Evolutionary conservation across 2,329 filamentous ascomycete species (phyloP), one percentile per base, ranked within the genome.

Genomic region (Cercospora sojina): DNA sequence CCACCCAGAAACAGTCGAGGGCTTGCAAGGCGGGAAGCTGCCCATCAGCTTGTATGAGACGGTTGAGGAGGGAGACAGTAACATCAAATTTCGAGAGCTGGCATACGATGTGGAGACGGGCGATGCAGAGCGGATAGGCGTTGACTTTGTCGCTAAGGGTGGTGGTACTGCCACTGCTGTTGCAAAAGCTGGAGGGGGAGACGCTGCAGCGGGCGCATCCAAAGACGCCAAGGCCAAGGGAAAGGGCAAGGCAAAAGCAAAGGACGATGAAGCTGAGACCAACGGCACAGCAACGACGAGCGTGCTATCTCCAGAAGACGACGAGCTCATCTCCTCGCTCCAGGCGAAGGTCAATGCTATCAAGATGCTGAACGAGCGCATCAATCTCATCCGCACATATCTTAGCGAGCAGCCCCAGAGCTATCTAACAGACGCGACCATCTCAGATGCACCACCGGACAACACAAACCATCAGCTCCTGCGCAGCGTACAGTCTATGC

Each of bases 71-170:
- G 87, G 86, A n/a, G 89, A 91, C 49, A 88, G 86, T 68, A 86
- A 85, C 59, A 84, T 95, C 67, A 90, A 87, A 74, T 98, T 98
- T 79, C 87, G 90, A 67, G 90, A 96, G 75, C 80, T 98, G 9
- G 87, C 90, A 1, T 98, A 95, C 78, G 90, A 90, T 0, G 89
- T 98, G 1, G 95, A 98, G 80, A 97, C 93, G 0, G 92, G 92
- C 9, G 93, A 98, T 78, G 93, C 93, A 1, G 95, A 99, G 79
- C 97, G 97, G 93, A 98, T 99, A 71, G 91, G 91, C 72, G 91
- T 99, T 74, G 93, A 97, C 79, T 96, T 93, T 71, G 90, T 99
- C 20, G 93, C 94, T 0, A 89, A 90, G 61, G 92, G 91, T 43
- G 91, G 91, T 56, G 91, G 91, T 57, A 94, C 91, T 74, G 93